Evolutionary conservation across 31 red algal genomes (phyloP), one percentile per base, ranked within the genome.

Genomic region (Bonnemaisonia californica): DNA sequence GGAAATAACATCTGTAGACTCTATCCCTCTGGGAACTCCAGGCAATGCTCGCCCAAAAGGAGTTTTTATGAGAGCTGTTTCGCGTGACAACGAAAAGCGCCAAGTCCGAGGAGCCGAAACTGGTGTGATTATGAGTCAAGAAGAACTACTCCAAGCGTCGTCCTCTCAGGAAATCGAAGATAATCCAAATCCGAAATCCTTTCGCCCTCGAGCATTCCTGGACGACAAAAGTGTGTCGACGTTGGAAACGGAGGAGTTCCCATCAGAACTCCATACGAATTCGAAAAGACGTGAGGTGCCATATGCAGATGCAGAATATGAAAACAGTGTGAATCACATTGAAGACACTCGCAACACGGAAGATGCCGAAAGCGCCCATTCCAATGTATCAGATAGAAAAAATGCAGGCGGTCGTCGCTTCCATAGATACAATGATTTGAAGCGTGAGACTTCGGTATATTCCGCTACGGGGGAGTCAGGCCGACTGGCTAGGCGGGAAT

Each of bases 181-280:
- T 67, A 75, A 72, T 45, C 81, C 81, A 47, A 65, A 39, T 19
- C 81, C 81, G 29, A 85, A 85, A 41, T 85, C 81, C n/a, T 67
- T 85, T 54, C 51, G 60, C 18, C 81, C 81, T 7, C 33, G 51
- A 7, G 60, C 58, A 22, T 85, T 85, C 32, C 54, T 41, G 54
- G 59, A 73, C 28, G 81, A 75, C 21, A 70, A 66, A 26, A 82
- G 55, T 55, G 62, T 54, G 33, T 70, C 79, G 9, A 71, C 79
- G 23, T 66, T 71, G 9, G 55, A 56, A 21, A 35, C 35, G 19
- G 22, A 36, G 29, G 63, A 21, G 35, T 36, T 36, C 35, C 4
- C 1, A 36, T 30, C 30, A n/a, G n/a, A n/a, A n/a, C n/a, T n/a
- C n/a, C n/a, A n/a, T n/a, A n/a, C n/a, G n/a, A n/a, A n/a, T n/a